Conservation (phyloP, 2,329 filamentous ascomycete species). For the Stromatinia cepivora region DNA sequence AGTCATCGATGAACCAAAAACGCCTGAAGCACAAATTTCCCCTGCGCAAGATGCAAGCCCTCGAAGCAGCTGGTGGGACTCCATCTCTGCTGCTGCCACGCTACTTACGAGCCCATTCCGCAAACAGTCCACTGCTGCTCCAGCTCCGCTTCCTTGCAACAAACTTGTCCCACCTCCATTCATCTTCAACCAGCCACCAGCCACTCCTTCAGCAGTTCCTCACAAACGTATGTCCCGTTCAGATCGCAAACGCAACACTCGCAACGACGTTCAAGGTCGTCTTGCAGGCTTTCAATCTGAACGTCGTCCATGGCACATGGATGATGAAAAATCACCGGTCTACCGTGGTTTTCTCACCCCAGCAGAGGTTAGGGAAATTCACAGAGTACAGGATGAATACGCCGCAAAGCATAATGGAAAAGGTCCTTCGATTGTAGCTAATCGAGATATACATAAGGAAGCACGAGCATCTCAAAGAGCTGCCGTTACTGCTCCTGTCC, state of each 20-base stretch:
- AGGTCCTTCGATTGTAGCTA: not conserved
- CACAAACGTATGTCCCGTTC: constrained; percentile 11
- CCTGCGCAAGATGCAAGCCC: constrained; percentile 7
- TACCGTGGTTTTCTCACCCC: constrained; percentile 8
- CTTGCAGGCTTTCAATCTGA: constrained; percentile 15
- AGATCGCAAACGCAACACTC: constrained; percentile 18
- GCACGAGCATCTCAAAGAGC: constrained; percentile 11
- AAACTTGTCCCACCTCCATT: constrained; percentile 2
- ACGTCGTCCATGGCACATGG: constrained; percentile 4
- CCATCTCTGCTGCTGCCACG: constrained; percentile 3
- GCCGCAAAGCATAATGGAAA: constrained; percentile 11
- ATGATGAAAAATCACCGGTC: not conserved
- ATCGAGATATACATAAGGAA: constrained; percentile 2
- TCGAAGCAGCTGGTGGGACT: not conserved
- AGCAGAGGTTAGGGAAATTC: constrained; percentile 1
- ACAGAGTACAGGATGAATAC: constrained; percentile 12
- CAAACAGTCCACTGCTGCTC: constrained; percentile 1
- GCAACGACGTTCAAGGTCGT: constrained; percentile 10
- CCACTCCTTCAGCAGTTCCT: not conserved
- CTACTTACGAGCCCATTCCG: constrained; percentile 15
- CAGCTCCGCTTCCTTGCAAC: not conserved
- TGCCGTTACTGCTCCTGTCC: not conserved
- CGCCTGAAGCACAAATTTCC: not conserved
- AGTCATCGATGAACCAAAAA: not conserved
- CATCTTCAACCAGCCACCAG: constrained; percentile 15